Percentiles rank a stretch among this genome's conserved stretches.
Evolutionary conservation across 2,329 filamentous ascomycete genomes (phyloP).

Genomic region (Diaporthe humulicola): DNA sequence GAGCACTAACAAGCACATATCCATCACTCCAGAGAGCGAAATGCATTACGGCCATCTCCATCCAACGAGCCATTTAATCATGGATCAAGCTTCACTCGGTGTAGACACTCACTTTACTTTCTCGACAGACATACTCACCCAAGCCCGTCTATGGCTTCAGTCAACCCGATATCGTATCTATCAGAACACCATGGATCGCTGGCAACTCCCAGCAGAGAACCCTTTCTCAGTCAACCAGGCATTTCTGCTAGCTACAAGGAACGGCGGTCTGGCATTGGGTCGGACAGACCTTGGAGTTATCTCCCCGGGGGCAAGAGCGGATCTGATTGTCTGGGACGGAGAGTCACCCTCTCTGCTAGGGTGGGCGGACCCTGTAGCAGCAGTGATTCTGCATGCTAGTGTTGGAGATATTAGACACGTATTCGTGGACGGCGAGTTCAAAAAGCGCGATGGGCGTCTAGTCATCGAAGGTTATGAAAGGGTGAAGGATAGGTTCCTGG

Average conservation of each 20-base stretch:
- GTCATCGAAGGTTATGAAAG: slow-evolving; percentile 42
- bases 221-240: slow-evolving; percentile 68
- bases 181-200: slow-evolving; percentile 52
- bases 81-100: slow-evolving; percentile 66
- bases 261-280: slow-evolving; percentile 64
- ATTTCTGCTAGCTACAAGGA: slow-evolving; percentile 66
- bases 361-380: slow-evolving; percentile 68
- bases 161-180: slow-evolving; percentile 55
- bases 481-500: slow-evolving; percentile 50
- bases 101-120: slow-evolving; percentile 68
- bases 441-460: slow-evolving; percentile 59
- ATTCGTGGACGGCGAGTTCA: slow-evolving; percentile 62
- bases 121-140: slow-evolving; percentile 62
- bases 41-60: slow-evolving; percentile 69
- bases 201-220: slow-evolving; percentile 51
- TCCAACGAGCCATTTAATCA: slow-evolving; percentile 55
- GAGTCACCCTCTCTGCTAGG: slow-evolving; percentile 63
- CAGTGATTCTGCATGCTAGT: slow-evolving; percentile 67
- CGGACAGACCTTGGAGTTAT: slow-evolving; percentile 65
- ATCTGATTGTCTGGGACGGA: slow-evolving; percentile 66
- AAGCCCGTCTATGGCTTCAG: slow-evolving; percentile 69
- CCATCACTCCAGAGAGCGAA: slow-evolving; percentile 70
- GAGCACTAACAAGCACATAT: slow-evolving; percentile 64
- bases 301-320: slow-evolving; percentile 63
- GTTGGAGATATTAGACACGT: slow-evolving; percentile 66